Evolutionary conservation across 2,329 filamentous ascomycete genomes (phyloP).

Genomic region (Chaetomium sp.): DNA sequence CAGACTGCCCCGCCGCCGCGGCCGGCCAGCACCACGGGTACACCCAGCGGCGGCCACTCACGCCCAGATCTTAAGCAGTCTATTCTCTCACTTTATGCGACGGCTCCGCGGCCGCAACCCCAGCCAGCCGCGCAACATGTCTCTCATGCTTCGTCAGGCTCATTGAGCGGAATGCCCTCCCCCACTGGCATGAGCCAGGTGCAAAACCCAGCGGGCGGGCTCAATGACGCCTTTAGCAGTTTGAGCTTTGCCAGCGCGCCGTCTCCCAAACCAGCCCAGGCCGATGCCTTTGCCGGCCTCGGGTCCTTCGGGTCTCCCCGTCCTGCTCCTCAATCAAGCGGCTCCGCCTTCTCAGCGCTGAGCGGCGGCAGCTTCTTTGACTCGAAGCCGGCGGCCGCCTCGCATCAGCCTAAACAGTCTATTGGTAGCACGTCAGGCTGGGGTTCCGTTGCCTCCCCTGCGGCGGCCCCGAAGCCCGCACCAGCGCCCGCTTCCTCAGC

Average conservation of each 20-base stretch:
- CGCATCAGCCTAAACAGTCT: conserved; percentile 55
- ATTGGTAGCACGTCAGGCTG: conserved; percentile 61
- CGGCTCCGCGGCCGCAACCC: conserved; percentile 74
- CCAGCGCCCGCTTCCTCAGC: conserved; percentile 55
- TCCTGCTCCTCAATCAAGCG: conserved; percentile 39
- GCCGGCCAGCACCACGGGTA: conserved; percentile 77
- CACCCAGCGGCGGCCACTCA: conserved; percentile 66
- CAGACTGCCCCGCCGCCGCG: conserved; percentile 69
- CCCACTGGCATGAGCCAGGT: conserved; percentile 51
- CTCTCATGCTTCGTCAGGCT: conserved; percentile 60
- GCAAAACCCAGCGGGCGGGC: conserved; percentile 57
- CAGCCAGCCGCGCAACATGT: conserved; percentile 47
- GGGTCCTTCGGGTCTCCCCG: conserved; percentile 40
- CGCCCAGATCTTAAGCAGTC: conserved; percentile 95
- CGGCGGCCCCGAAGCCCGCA: conserved; percentile 40
- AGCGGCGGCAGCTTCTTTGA: conserved; percentile 86
- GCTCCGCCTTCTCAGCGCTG: conserved; percentile 52
- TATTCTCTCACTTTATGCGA: conserved; percentile 91
- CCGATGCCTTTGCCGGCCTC: conserved; percentile 43
- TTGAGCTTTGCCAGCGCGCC: conserved; percentile 51
- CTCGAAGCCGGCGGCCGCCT: conserved; percentile 56
- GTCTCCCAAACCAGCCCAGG: conserved; percentile 44
- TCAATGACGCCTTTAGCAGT: conserved; percentile 77
- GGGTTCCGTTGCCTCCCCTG: conserved; percentile 63
- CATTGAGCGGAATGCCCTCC: conserved; percentile 69